Conservation (phyloP, 768 basidiomycete genomes). For the Hericium coralloides region DNA sequence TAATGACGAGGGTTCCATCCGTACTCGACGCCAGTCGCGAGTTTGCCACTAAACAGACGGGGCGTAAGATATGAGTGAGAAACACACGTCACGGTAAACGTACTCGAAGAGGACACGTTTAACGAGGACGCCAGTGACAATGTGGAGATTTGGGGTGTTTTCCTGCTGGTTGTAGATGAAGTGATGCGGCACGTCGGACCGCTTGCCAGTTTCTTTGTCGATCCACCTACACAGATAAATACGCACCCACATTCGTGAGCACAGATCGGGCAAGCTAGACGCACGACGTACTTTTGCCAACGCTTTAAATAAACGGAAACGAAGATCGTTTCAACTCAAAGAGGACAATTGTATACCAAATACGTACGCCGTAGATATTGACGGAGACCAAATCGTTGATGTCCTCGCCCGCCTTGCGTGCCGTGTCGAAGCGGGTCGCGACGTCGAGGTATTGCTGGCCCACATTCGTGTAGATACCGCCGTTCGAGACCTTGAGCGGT, state of each 20-base stretch:
- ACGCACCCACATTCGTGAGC: no score
- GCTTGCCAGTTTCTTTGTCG: slow-evolving; percentile 36
- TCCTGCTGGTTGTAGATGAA: slow-evolving; percentile 26
- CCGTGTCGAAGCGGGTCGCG: slow-evolving; percentile 14
- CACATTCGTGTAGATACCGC: slow-evolving; percentile 18
- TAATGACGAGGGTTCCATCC: slow-evolving; percentile 18
- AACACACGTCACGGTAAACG: not conserved
- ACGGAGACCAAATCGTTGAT: slow-evolving; percentile 16
- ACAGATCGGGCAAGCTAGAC: no score
- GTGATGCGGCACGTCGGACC: slow-evolving; percentile 43
- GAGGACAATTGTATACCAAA: not conserved
- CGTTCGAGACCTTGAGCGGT: slow-evolving; percentile 30
- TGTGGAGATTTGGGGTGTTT: slow-evolving; percentile 20
- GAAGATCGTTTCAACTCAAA: not conserved
- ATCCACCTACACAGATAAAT: not conserved
- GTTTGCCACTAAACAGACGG: slow-evolving; percentile 18
- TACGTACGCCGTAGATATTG: slow-evolving; percentile 19
- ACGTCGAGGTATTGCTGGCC: slow-evolving; percentile 21
- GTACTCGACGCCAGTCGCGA: slow-evolving; percentile 31
- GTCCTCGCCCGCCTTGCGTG: slow-evolving; percentile 12
- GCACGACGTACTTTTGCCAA: slow-evolving; percentile 25
- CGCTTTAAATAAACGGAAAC: not conserved
- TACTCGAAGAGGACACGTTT: slow-evolving; percentile 24
- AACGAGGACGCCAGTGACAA: slow-evolving; percentile 25
- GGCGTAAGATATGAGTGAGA: not conserved